A percentile compares a stretch with the other conserved stretches of the same genome.
Evolutionary conservation across 306 rosid species (phyloP).

Genomic region (Amphicarpaea edgeworthii): DNA sequence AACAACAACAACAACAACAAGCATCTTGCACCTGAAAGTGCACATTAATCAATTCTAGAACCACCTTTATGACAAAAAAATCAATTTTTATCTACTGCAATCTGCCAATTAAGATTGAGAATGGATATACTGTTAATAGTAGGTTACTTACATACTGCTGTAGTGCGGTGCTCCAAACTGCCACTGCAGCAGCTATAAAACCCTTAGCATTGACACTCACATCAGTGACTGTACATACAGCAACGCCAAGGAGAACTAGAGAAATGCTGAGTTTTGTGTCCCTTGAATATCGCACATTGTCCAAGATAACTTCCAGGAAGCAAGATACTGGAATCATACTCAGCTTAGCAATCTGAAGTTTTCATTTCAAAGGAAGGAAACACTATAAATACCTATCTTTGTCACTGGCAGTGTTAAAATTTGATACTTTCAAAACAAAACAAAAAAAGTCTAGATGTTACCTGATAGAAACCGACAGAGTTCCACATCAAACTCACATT

Average conservation of each 20-base stretch:
- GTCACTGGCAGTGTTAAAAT: neutral
- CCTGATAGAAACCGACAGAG: slow-evolving; percentile 93
- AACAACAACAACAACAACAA: slow-evolving; percentile 34
- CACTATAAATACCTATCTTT: slow-evolving; percentile 20
- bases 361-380: slow-evolving; percentile 34
- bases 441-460: slow-evolving; percentile 15
- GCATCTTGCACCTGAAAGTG: slow-evolving; percentile 21
- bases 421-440: neutral
- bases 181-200: slow-evolving; percentile 74
- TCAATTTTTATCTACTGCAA: slow-evolving; percentile 15
- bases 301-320: slow-evolving; percentile 75
- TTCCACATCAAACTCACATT: slow-evolving; percentile 92
- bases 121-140: slow-evolving; percentile 1
- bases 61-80: slow-evolving; percentile 34
- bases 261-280: slow-evolving; percentile 76
- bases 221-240: slow-evolving; percentile 87
- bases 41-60: slow-evolving; percentile 3
- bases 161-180: slow-evolving; percentile 83
- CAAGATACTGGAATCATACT: slow-evolving; percentile 92
- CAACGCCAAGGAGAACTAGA: slow-evolving; percentile 83
- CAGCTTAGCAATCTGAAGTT: slow-evolving; percentile 79
- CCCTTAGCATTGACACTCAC: slow-evolving; percentile 80
- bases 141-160: slow-evolving; percentile 76
- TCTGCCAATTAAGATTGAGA: slow-evolving; percentile 32
- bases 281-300: slow-evolving; percentile 76